phyloP scores from a whole-genome alignment of 768 basidiomycete species.

The Trametes maxima region DNA sequence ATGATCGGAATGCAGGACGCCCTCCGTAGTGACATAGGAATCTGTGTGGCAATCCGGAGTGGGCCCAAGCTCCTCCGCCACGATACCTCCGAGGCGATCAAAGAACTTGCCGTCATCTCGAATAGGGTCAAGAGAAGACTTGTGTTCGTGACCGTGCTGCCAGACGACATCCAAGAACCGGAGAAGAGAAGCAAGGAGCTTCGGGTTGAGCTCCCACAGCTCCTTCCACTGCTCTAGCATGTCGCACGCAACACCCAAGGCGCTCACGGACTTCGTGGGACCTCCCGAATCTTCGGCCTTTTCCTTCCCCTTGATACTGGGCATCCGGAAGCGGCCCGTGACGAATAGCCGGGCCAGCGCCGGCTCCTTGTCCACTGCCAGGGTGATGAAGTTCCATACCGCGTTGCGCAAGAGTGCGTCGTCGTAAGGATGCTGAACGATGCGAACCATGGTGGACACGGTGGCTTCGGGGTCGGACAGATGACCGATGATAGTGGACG shows the following conservation, averaged over 20 bases:
- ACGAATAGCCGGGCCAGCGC: constrained; percentile 82
- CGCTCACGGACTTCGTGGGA: constrained; percentile 47
- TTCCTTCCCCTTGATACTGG: constrained; percentile 41
- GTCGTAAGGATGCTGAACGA: constrained; percentile 79
- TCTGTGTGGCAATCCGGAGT: constrained; percentile 66
- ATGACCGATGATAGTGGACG: constrained; percentile 77
- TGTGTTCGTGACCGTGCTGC: constrained; percentile 81
- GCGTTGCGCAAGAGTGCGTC: constrained; percentile 71
- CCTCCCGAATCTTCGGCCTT: constrained; percentile 35
- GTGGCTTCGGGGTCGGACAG: constrained; percentile 76
- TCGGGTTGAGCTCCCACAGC: constrained; percentile 77
- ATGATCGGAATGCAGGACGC: constrained; percentile 51
- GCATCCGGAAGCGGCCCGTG: constrained; percentile 65
- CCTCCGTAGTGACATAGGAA: constrained; percentile 50
- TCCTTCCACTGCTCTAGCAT: constrained; percentile 71
- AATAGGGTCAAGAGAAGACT: constrained; percentile 53
- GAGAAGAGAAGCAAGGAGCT: constrained; percentile 71
- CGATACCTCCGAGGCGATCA: constrained; percentile 64
- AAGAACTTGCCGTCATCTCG: constrained; percentile 67
- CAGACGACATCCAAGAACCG: constrained; percentile 77
- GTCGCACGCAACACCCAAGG: constrained; percentile 66
- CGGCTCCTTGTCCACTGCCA: constrained; percentile 85
- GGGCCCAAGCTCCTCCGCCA: constrained; percentile 71
- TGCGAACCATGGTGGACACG: constrained; percentile 65
- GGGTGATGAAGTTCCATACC: constrained; percentile 82